phyloP scores from a whole-genome alignment of 805 yeast species.

The Yarrowia keelungensis region DNA sequence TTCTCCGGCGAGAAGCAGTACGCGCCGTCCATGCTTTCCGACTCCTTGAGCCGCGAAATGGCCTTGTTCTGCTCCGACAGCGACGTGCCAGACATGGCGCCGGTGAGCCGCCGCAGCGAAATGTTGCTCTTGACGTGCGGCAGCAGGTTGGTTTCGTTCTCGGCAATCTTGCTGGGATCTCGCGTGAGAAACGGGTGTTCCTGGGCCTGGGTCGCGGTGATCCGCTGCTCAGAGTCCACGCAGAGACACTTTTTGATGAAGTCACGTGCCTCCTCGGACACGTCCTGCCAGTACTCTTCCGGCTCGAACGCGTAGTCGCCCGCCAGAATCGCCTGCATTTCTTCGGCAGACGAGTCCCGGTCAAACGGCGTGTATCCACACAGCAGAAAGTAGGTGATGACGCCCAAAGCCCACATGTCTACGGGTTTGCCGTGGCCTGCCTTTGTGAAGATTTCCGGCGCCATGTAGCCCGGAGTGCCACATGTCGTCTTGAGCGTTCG shows the following conservation, averaged over 20 bases:
- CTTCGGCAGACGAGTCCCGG: slow-evolving; percentile 72
- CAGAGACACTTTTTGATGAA: slow-evolving; percentile 63
- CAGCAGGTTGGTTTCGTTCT: slow-evolving; percentile 49
- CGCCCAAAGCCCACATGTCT: slow-evolving; percentile 82
- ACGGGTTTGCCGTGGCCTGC: slow-evolving; percentile 65
- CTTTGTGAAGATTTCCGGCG: slow-evolving; percentile 68
- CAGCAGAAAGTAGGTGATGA: slow-evolving; percentile 69
- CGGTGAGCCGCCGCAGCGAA: slow-evolving; percentile 34
- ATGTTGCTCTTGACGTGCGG: slow-evolving; percentile 47
- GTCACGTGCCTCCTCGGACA: slow-evolving; percentile 61
- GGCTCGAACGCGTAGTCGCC: slow-evolving; percentile 71
- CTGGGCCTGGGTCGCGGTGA: slow-evolving; percentile 56
- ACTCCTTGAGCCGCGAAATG: slow-evolving; percentile 29
- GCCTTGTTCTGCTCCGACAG: slow-evolving; percentile 32
- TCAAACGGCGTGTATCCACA: slow-evolving; percentile 82
- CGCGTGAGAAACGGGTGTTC: slow-evolving; percentile 55
- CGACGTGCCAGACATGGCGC: slow-evolving; percentile 42
- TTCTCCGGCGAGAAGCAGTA: slow-evolving; percentile 34
- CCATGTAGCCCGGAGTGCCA: slow-evolving; percentile 78
- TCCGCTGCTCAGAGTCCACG: slow-evolving; percentile 56
- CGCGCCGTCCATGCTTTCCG: slow-evolving; percentile 36
- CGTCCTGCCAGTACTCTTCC: slow-evolving; percentile 61
- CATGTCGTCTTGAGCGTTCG: slow-evolving; percentile 57
- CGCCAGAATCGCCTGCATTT: slow-evolving; percentile 63
- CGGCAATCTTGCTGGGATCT: slow-evolving; percentile 41